A percentile compares a stretch with the other conserved stretches of the same genome.
Conservation (phyloP, 345 rosid genomes). For the Salix suchowensis region DNA sequence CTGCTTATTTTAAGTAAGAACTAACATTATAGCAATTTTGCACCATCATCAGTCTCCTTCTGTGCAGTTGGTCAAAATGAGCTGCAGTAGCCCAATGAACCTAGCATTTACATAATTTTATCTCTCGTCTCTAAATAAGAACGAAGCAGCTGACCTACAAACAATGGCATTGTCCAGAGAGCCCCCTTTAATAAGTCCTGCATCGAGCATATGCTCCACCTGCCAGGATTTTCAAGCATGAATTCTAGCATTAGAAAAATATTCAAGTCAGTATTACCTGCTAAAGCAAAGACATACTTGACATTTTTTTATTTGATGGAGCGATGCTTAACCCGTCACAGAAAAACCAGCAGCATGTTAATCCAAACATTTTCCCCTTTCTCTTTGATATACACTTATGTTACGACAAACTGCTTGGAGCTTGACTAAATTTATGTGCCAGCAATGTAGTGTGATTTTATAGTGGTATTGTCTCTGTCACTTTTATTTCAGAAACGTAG, state of each 20-base stretch:
- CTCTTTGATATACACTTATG: not conserved
- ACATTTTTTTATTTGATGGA: not conserved
- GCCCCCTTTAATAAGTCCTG: slow-evolving; percentile 84
- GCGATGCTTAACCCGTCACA: not conserved
- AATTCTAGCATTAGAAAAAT: slow-evolving; percentile 4
- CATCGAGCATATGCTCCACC: slow-evolving; percentile 70
- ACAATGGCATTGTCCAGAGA: slow-evolving; percentile 78
- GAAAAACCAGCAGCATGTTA: not conserved
- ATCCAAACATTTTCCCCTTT: not conserved
- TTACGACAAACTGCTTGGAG: not conserved
- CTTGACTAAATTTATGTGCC: not conserved
- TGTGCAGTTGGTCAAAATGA: too few relatives aligned
- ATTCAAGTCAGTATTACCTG: not conserved
- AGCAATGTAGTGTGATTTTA: not conserved
- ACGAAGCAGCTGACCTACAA: slow-evolving; percentile 55
- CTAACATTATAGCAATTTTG: not conserved
- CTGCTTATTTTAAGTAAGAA: not conserved
- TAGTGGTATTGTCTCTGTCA: not conserved
- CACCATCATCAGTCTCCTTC: not conserved
- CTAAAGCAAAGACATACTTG: not conserved
- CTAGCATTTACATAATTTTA: not conserved
- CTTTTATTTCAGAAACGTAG: not conserved
- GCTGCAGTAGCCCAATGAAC: not conserved
- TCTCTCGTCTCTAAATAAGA: not conserved
- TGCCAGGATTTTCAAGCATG: slow-evolving; percentile 24